Percentiles rank a stretch among this genome's conserved stretches.
These are phyloP conservation scores for Trifolium subterraneum DNA, from an alignment of 306 rosid genomes.

Conservation along the genomic window DNA sequence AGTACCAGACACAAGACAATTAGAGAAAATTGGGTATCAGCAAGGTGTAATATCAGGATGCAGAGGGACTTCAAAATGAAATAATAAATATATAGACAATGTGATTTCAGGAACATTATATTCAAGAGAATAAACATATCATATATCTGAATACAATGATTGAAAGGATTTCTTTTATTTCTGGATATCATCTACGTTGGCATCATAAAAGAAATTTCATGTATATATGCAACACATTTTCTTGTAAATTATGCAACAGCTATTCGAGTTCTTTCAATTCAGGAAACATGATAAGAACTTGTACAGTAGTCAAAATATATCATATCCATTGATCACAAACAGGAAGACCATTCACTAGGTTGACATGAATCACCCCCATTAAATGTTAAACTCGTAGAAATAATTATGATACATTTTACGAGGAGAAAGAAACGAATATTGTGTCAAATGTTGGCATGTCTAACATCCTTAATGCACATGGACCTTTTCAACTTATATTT, in stretches of 20 bases:
- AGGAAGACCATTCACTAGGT: slow-evolving; percentile 25
- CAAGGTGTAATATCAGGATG: slow-evolving; percentile 23
- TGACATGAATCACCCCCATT: slow-evolving; percentile 22
- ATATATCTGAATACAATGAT: slow-evolving; percentile 25
- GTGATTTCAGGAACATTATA: slow-evolving; percentile 11
- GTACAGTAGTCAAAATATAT: slow-evolving; percentile 26
- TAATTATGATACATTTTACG: slow-evolving; percentile 6
- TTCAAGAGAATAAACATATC: slow-evolving; percentile 25
- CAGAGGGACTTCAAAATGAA: slow-evolving; percentile 6
- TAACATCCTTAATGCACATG: slow-evolving; percentile 29
- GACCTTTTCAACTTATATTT: slow-evolving; percentile 17
- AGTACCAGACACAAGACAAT: slow-evolving; percentile 38
- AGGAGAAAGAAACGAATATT: slow-evolving; percentile 18
- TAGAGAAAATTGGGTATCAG: slow-evolving; percentile 17
- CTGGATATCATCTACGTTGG: slow-evolving; percentile 1
- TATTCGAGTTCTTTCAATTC: slow-evolving; percentile 14
- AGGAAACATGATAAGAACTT: neutral
- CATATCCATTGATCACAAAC: slow-evolving; percentile 23
- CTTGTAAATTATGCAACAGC: slow-evolving; percentile 21
- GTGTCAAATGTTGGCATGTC: slow-evolving; percentile 8
- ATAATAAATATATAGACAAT: neutral
- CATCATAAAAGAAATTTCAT: slow-evolving; percentile 16
- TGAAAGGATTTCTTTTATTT: slow-evolving; percentile 29
- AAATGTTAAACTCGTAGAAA: slow-evolving; percentile 24
- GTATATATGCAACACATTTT: slow-evolving; percentile 6